These are phyloP conservation scores for Nephelium lappaceum DNA, from an alignment of 345 rosid species.

Conservation along the genomic window DNA sequence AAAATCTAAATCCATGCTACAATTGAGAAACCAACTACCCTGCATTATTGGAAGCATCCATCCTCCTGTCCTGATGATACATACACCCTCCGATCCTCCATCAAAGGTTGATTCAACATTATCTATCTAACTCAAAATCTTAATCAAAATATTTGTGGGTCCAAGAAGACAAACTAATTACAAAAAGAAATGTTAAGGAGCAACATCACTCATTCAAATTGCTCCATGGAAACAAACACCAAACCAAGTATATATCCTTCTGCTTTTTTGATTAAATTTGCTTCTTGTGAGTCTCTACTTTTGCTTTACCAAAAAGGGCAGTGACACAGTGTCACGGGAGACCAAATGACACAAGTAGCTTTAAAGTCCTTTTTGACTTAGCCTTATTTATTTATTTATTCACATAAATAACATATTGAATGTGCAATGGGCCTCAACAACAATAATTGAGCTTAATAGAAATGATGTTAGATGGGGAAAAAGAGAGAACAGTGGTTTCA, in stretches of 20 bases:
- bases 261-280: neutral
- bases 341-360: slow-evolving; percentile 5
- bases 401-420: slow-evolving; percentile 5
- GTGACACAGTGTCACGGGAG: neutral
- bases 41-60: slow-evolving; percentile 1
- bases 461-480: slow-evolving; percentile 1
- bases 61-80: neutral
- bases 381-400: neutral
- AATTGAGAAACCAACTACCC: neutral
- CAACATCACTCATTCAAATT: no score
- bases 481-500: slow-evolving; percentile 23
- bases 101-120: neutral
- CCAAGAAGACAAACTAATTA: neutral
- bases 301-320: slow-evolving; percentile 24
- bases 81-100: neutral
- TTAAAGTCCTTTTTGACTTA: slow-evolving; percentile 31
- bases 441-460: slow-evolving; percentile 25
- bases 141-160: neutral
- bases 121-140: slow-evolving; percentile 6
- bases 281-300: neutral
- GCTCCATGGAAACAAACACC: no score
- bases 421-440: neutral
- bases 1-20: neutral
- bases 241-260: no score
- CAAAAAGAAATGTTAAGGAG: no score